phyloP scores from a whole-genome alignment of 805 yeast genomes.

The Saccharomycopsis guyanensis region DNA sequence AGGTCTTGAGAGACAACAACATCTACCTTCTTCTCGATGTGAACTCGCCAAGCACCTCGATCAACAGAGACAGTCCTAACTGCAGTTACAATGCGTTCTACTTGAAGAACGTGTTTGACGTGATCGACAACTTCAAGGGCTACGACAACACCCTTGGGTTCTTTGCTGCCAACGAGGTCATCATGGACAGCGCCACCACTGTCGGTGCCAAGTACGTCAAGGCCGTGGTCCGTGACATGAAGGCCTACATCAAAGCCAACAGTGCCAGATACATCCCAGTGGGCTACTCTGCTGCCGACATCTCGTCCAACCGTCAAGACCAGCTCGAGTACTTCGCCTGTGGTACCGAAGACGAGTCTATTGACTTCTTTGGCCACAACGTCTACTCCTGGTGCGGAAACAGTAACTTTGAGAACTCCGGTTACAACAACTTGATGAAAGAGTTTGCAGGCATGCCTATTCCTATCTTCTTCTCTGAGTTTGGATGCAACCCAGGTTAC shows the following conservation, averaged over 20 bases:
- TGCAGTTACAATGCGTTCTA: constrained; percentile 72
- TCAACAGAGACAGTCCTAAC: constrained; percentile 49
- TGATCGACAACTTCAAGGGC: constrained; percentile 56
- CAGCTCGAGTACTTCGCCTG: constrained; percentile 82
- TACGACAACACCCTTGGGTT: constrained; percentile 66
- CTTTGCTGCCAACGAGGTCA: constrained; percentile 77
- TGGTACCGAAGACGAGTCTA: constrained; percentile 75
- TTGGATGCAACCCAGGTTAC: constrained; percentile 68
- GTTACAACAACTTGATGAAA: constrained; percentile 62
- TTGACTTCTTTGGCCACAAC: constrained; percentile 87
- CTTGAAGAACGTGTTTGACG: constrained; percentile 80
- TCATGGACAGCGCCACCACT: constrained; percentile 51
- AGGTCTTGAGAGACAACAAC: constrained; percentile 56
- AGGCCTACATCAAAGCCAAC: constrained; percentile 54
- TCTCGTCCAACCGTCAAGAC: constrained; percentile 57
- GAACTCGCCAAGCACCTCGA: constrained; percentile 62
- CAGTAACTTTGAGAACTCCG: constrained; percentile 60
- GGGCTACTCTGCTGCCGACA: constrained; percentile 90
- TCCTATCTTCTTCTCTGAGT: constrained; percentile 80
- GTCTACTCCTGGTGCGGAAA: constrained; percentile 94
- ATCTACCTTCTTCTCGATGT: constrained; percentile 67
- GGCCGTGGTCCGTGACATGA: constrained; percentile 76
- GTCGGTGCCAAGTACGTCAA: constrained; percentile 68
- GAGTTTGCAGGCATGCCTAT: constrained; percentile 63
- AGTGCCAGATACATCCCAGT: constrained; percentile 61